Percentiles rank a stretch among this genome's conserved stretches.
Conservation (phyloP, 495 filamentous ascomycete species). For the Penicillium verhagenii region DNA sequence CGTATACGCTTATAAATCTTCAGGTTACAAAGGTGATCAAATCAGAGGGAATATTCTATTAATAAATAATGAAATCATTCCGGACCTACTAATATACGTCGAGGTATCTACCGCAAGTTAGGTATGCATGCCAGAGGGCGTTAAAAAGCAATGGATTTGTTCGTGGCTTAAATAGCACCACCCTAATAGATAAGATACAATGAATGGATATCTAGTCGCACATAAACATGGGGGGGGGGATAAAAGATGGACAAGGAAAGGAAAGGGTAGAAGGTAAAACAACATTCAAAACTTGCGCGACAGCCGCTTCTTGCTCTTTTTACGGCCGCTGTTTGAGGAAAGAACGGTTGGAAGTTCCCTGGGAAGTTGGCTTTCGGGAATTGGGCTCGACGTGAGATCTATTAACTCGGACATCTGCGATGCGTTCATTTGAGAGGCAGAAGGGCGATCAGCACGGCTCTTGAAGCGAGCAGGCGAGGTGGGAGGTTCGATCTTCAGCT, state of each 20-base stretch:
- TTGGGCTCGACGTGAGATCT: slow-evolving; percentile 46
- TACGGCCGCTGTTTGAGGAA: slow-evolving; percentile 10
- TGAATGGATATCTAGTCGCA: slow-evolving; percentile 1
- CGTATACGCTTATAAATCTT: no score
- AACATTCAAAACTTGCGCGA: slow-evolving; percentile 16
- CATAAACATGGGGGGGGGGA: not conserved
- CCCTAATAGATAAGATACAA: not conserved
- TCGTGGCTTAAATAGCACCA: not conserved
- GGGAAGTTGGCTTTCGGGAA: slow-evolving; percentile 24
- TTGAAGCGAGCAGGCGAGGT: slow-evolving; percentile 15
- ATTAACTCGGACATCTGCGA: slow-evolving; percentile 35
- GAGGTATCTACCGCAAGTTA: no score
- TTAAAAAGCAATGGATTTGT: not conserved
- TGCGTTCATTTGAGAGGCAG: slow-evolving; percentile 9
- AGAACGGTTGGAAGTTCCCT: not conserved
- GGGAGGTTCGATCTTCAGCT: slow-evolving; percentile 11
- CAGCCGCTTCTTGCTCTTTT: slow-evolving; percentile 17
- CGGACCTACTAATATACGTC: no score
- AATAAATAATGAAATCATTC: no score
- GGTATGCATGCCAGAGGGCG: no score
- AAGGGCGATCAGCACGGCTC: not conserved
- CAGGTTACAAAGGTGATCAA: no score
- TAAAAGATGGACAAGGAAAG: not conserved
- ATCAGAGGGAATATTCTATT: no score
- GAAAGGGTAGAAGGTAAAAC: not conserved